Evolutionary conservation across 768 basidiomycete species (phyloP).

Genomic region (Epithele typhae): DNA sequence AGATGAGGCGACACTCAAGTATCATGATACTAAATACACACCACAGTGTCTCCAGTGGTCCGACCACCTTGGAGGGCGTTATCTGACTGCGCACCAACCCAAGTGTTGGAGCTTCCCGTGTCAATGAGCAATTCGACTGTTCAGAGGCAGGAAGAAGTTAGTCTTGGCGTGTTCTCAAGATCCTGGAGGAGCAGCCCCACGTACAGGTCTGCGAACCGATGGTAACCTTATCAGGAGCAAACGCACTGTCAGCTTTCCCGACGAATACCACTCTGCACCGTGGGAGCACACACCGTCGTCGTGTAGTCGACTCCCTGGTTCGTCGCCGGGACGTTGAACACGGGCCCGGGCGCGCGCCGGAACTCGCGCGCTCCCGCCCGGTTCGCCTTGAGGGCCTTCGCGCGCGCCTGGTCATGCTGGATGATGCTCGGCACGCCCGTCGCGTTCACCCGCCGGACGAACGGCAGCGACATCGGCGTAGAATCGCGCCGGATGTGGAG

Average conservation of each 20-base stretch:
- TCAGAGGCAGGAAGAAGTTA: too few relatives aligned
- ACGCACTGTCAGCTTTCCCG: too few relatives aligned
- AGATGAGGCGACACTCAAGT: not conserved
- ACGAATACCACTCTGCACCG: too few relatives aligned
- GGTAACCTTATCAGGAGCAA: too few relatives aligned
- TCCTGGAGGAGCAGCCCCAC: conserved; percentile 17
- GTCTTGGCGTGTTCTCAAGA: conserved; percentile 22
- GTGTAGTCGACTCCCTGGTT: conserved; percentile 23
- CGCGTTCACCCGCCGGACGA: conserved; percentile 15
- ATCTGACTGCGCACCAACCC: conserved; percentile 16
- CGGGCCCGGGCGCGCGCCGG: too few relatives aligned
- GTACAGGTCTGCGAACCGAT: conserved; percentile 16
- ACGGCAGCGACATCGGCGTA: conserved; percentile 17
- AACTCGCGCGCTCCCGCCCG: too few relatives aligned
- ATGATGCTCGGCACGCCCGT: conserved; percentile 15
- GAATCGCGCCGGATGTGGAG: conserved; percentile 13
- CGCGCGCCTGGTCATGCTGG: conserved; percentile 19
- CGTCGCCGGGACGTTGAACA: too few relatives aligned
- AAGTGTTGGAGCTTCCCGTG: conserved; percentile 23
- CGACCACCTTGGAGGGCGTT: conserved; percentile 1
- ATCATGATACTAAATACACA: not conserved
- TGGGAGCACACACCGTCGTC: conserved; percentile 9
- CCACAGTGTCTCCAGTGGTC: not conserved
- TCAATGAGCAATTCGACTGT: conserved; percentile 21
- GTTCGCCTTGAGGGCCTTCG: too few relatives aligned